phyloP scores from a whole-genome alignment of 129 eudicot genomes.

The carrot (Daucus carota) region DH1_v3.0 NC_030381.2:55047501-55048000 shows the following conservation, averaged over 20 bases:
- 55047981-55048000: neutral
- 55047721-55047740: slow-evolving; percentile 39
- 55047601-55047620: slow-evolving; percentile 28
- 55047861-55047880: slow-evolving; percentile 47
- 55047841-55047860: slow-evolving; percentile 84
- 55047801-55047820: neutral
- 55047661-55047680: slow-evolving; percentile 49
- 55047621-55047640: slow-evolving; percentile 27
- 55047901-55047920: slow-evolving; percentile 56
- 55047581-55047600: slow-evolving; percentile 51
- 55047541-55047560: neutral
- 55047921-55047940: slow-evolving; percentile 30
- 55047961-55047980: neutral
- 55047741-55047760: slow-evolving; percentile 56
- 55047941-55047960: neutral
- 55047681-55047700: slow-evolving; percentile 78
- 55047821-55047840: slow-evolving; percentile 12
- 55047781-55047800: neutral
- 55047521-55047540: neutral
- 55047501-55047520: neutral
- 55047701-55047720: slow-evolving; percentile 61
- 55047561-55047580: neutral
- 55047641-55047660: slow-evolving; percentile 34
- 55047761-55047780: neutral
- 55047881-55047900: slow-evolving; percentile 65